Conservation (phyloP, 257 asterid genomes). For the Solanum pinnatisectum region DNA sequence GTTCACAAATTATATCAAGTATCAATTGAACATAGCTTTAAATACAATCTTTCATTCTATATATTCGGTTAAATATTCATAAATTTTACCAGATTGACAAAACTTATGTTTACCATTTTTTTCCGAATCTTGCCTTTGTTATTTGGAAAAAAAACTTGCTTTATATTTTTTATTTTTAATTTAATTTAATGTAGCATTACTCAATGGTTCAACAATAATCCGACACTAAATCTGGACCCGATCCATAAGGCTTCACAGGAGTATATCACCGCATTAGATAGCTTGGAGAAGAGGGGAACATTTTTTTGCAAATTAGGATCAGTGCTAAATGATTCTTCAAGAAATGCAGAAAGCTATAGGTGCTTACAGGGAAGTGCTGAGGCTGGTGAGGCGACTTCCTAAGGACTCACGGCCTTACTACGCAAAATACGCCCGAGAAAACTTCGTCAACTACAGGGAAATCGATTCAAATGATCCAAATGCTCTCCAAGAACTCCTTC, state of each 20-base stretch:
- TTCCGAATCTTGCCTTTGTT: no score
- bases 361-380: conserved; percentile 80
- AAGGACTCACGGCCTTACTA: conserved; percentile 61
- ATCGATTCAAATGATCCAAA: conserved; percentile 40
- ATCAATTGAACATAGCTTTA: background rate
- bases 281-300: no score
- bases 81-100: background rate
- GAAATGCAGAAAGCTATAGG: conserved; percentile 70
- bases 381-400: conserved; percentile 81
- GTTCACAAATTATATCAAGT: background rate
- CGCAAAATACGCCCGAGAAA: conserved; percentile 87
- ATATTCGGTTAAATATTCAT: background rate
- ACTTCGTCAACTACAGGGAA: conserved; percentile 90
- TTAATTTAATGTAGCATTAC: background rate
- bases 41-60: background rate
- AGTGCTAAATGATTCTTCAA: background rate
- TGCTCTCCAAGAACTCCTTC: conserved; percentile 54
- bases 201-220: background rate
- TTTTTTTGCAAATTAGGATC: background rate
- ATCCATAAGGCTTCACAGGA: background rate
- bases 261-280: no score
- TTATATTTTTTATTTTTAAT: no score
- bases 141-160: no score
- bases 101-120: background rate
- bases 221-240: background rate